Base-by-base conservation (phyloP, 1,284 basidiomycete species). In the Golubevia pallescens region DNA sequence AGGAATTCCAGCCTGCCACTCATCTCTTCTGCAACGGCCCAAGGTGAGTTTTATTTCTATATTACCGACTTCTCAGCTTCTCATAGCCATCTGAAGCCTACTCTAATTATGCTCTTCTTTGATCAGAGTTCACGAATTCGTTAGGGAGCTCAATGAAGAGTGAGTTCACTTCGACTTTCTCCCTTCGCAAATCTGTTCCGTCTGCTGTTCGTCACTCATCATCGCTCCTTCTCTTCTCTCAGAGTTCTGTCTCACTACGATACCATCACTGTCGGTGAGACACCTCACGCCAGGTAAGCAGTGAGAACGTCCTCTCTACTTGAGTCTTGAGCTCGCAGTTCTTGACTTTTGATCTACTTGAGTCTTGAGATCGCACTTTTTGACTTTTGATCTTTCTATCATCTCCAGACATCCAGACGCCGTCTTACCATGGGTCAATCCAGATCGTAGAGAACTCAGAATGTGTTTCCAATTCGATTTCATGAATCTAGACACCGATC, bases 251-350 rank as follows among this genome's bases (percentile, higher is more conserved):
- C 69, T 68, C 60, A 67, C 23, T 81, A 90, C 72, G 77, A 81
- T 56, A 80, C 89, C 16, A 89, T 91, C 69, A 91, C 90, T 10
- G 91, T 92, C 8, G 91, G 91, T 57, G 91, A 92, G 86, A 89
- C 88, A 0, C 89, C 90, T 0, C 34, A 38, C 34, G 34, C 10
- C 34, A 38, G 34, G 34, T 38, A 38, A 38, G 34, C 3, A n/a
- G n/a, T n/a, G n/a, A n/a, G n/a, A n/a, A n/a, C n/a, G n/a, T n/a
- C n/a, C n/a, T n/a, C n/a, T n/a, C n/a, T n/a, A n/a, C 28, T 48
- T 16, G 16, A 48, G 42, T 48, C 42, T 48, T 28, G 28, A 28
- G 28, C 28, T 28, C 28, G 28, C 28, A 28, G 28, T 28, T 28
- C 28, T 28, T 28, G 28, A 28, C 28, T 28, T 28, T 28, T 28